phyloP scores from a whole-genome alignment of 2,329 filamentous ascomycete genomes.

The Talaromyces sp. region DNA sequence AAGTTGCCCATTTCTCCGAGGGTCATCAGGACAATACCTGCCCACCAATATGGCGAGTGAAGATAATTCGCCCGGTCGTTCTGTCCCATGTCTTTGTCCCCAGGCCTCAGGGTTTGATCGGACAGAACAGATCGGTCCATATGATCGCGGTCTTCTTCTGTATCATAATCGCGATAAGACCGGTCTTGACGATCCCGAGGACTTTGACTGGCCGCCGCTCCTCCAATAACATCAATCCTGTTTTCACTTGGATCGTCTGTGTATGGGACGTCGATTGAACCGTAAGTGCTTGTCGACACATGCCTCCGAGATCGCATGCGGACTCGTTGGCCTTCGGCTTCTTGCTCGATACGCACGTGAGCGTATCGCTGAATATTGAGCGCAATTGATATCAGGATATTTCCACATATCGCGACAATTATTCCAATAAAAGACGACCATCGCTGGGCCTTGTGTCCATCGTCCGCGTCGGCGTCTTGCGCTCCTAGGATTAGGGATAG shows the following conservation, averaged over 20 bases:
- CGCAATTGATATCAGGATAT: constrained; percentile 88
- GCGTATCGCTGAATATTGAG: constrained; percentile 96
- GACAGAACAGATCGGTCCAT: constrained; percentile 30
- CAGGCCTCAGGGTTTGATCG: constrained; percentile 25
- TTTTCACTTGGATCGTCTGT: constrained; percentile 11
- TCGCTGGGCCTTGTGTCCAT: constrained; percentile 16
- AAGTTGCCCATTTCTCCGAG: constrained; percentile 95
- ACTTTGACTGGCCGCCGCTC: constrained; percentile 1
- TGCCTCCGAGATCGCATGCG: constrained; percentile 37
- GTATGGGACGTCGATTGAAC: constrained; percentile 28
- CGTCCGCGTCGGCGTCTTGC: constrained; percentile 12
- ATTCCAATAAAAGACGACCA: constrained; percentile 97
- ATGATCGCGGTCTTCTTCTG: constrained; percentile 23
- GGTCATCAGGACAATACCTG: constrained; percentile 85
- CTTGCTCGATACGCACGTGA: constrained; percentile 74
- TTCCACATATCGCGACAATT: constrained; percentile 83
- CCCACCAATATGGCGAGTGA: constrained; percentile 92
- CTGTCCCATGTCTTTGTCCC: constrained; percentile 19
- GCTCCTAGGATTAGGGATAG: constrained; percentile 12
- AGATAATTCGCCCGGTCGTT: constrained; percentile 67
- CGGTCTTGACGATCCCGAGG: neutral
- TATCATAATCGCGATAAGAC: constrained; percentile 14
- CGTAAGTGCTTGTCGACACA: constrained; percentile 33
- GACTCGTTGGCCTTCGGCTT: constrained; percentile 53
- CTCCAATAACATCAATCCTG: neutral